Base-by-base conservation (phyloP, 495 filamentous ascomycete species). In the Bathelium albidoporum region DNA sequence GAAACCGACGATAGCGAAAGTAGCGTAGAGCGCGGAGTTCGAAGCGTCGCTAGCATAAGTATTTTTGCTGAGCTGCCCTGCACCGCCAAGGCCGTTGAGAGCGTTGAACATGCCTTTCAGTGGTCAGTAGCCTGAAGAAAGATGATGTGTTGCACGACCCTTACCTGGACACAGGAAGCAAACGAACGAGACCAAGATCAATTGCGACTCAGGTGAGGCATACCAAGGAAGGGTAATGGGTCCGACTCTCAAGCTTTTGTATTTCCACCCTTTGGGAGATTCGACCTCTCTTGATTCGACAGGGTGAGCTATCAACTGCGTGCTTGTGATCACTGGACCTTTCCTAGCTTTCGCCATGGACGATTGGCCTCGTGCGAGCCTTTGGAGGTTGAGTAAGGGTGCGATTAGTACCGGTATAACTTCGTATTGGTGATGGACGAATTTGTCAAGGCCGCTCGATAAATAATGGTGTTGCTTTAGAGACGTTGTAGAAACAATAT, bases 141-240 rank as follows among this genome's bases (percentile, higher is more conserved):
- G 16, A 43, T 45, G 3, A 16, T n/a, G 11, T 44, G 4, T n/a
- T 10, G 12, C 26, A 31, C 22, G 24, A 29, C 9, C n/a, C 22
- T 34, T 89, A 72, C 89, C 90, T 4, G 90, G 90, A 71, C 90
- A 95, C 64, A 95, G 77, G 81, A 95, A 95, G 75, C 90, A 95
- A 61, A 94, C 89, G 66, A 92, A 81, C 22, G 89, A 83, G 49
- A 92, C 87, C 75, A 95, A 78, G 32, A 88, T 64, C 44, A 93
- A 78, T 74, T 93, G 89, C 39, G 82, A 73, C 67, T 85, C 83
- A 2, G 89, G 89, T 29, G 87, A 90, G 59, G 89, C 89, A 76
- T 86, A 91, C 80, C 83, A 91, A 4, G 83, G 81, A 4, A 87
- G 62, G 65, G 80, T 81, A 70, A 70, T 80, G 20, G 72, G 72